phyloP scores from a whole-genome alignment of 2,329 filamentous ascomycete genomes.

The Colletotrichum sp. region DNA sequence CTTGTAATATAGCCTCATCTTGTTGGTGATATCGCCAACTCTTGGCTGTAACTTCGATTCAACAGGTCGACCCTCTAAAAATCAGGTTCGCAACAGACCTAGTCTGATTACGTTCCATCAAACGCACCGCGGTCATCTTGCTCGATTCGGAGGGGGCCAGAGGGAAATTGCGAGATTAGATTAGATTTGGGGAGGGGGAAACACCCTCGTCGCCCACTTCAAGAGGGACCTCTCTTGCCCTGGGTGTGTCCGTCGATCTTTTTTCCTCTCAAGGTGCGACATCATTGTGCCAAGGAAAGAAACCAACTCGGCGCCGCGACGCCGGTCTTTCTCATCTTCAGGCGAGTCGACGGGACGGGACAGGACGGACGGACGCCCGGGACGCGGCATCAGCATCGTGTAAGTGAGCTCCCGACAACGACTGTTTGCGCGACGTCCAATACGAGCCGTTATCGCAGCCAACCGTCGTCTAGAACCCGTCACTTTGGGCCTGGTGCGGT shows the following conservation, averaged over 20 bases:
- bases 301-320: neutral
- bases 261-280: neutral
- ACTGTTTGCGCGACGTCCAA: neutral
- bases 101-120: conserved; percentile 4
- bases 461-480: neutral
- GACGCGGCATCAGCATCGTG: neutral
- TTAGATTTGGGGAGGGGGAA: neutral
- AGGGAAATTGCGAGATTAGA: conserved; percentile 7
- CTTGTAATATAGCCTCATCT: neutral
- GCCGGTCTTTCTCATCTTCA: neutral
- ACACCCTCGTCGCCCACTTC: neutral
- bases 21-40: no score
- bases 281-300: neutral
- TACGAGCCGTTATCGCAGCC: neutral
- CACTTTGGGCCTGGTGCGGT: neutral
- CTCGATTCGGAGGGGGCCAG: neutral
- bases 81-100: neutral
- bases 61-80: conserved; percentile 3
- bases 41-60: neutral
- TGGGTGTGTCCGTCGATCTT: neutral
- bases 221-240: neutral
- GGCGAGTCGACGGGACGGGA: neutral
- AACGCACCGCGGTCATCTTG: neutral
- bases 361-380: neutral
- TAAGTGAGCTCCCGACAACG: neutral